Evolutionary conservation across 1,284 basidiomycete genomes (phyloP).

Genomic region (Cryptococcus sp.): DNA sequence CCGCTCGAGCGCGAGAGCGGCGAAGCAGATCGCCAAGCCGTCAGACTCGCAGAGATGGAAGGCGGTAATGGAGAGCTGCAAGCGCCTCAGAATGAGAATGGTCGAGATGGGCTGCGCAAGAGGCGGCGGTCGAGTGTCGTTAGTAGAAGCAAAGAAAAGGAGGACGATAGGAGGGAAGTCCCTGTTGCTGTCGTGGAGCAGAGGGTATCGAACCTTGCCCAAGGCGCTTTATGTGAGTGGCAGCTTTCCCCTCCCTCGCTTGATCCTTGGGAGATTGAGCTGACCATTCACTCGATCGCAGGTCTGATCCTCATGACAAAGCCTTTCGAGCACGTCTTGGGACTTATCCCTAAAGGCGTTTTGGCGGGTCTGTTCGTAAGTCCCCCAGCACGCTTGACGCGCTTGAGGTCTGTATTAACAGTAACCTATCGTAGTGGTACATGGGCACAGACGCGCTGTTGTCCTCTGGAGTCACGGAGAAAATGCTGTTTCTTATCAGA

Average conservation of each 20-base stretch:
- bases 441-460: conserved; percentile 84
- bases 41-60: conserved; percentile 13
- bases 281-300: conserved; percentile 13
- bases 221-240: conserved; percentile 71
- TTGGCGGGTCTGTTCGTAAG: conserved; percentile 57
- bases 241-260: background rate
- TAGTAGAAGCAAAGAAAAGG: conserved; percentile 16
- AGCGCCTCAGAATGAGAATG: background rate
- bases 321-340: conserved; percentile 77
- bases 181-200: conserved; percentile 84
- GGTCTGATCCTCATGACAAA: conserved; percentile 69
- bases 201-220: conserved; percentile 80
- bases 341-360: conserved; percentile 70
- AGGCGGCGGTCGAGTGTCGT: background rate
- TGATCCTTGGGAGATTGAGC: background rate
- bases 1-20: background rate
- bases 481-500: conserved; percentile 77
- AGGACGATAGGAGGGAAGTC: conserved; percentile 59
- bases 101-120: background rate
- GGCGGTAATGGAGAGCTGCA: background rate
- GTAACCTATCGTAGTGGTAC: conserved; percentile 65
- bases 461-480: conserved; percentile 79
- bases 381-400: conserved; percentile 34
- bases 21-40: background rate
- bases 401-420: background rate